Base-by-base conservation (phyloP, 1,284 basidiomycete genomes). In the Stereum hirsutum region DNA sequence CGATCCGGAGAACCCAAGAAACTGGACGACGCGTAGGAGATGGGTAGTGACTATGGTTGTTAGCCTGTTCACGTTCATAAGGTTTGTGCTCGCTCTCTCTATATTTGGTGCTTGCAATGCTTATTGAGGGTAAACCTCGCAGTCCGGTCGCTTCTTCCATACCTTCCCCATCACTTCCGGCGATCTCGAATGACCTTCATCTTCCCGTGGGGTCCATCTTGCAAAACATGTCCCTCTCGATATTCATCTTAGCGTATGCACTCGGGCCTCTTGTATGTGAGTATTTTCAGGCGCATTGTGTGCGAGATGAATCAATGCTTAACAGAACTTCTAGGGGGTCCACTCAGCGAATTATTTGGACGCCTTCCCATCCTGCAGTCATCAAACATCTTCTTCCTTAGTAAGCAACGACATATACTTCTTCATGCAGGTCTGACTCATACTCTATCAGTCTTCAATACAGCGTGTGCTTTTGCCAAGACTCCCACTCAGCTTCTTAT, bases 201-300 rank as follows among this genome's bases (percentile, higher is more conserved):
- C 68, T 86, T 6, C 72, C 68, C 3, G 70, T 53, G 46, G 53
- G 49, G 1, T 70, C 67, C 2, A 50, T 78, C 4, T 57, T 74
- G 3, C 28, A 31, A 12, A 73, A 77, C 0, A 67, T 86, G 58
- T 71, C 69, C 7, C 73, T 75, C 0, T 79, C 78, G 0, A 68
- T 85, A 1, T 87, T 84, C 49, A 65, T 86, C 1, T 63, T 85
- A 26, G 79, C 74, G 12, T 81, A 74, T 50, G 75, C 79, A 75
- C 51, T 75, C 30, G 75, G 74, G 0, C 74, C 76, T 0, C 54
- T 78, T 3, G 52, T 77, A 15, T n/a, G n/a, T n/a, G n/a, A n/a
- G n/a, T n/a, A n/a, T n/a, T n/a, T n/a, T n/a, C n/a, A n/a, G n/a
- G n/a, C n/a, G n/a, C n/a, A n/a, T n/a, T n/a, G n/a, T n/a, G n/a